Evolutionary conservation across 176 grass and related monocot species (phyloP).

Genomic region (Rhipidocladum racemiflorum): DNA sequence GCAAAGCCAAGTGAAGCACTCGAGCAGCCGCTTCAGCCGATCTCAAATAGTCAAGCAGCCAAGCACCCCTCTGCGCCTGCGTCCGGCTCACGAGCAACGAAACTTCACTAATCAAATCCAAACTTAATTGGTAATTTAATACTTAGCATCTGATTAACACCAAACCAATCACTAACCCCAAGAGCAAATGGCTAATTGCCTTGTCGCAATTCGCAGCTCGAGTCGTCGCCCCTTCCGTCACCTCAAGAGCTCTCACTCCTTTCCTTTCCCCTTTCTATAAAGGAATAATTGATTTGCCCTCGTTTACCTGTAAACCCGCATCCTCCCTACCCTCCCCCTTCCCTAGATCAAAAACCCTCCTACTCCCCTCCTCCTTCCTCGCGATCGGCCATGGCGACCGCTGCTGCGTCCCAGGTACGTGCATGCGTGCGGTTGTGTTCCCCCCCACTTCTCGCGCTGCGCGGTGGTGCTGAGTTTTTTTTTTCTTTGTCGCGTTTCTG

Average conservation of each 20-base stretch:
- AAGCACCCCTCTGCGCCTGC: not conserved
- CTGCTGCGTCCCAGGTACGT: constrained; percentile 33
- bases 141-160: not conserved
- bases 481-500: not conserved
- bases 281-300: too few species aligned
- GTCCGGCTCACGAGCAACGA: not conserved
- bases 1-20: not conserved
- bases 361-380: not conserved
- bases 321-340: not conserved
- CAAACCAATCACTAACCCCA: constrained; percentile 2
- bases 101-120: not conserved
- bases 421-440: too few species aligned
- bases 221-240: constrained; percentile 50
- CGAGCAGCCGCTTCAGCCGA: not conserved
- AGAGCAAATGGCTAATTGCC: constrained; percentile 5
- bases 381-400: constrained; percentile 32
- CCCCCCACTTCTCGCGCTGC: not conserved
- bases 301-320: constrained; percentile 54
- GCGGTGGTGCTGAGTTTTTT: not conserved
- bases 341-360: constrained; percentile 27
- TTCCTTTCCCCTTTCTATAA: too few species aligned
- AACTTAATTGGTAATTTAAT: not conserved
- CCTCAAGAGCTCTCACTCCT: constrained; percentile 41
- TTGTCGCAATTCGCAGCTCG: not conserved
- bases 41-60: not conserved